These are phyloP conservation scores for Ganoderma multipileum DNA, from an alignment of 1,284 basidiomycete genomes.

Conservation along the genomic window DNA sequence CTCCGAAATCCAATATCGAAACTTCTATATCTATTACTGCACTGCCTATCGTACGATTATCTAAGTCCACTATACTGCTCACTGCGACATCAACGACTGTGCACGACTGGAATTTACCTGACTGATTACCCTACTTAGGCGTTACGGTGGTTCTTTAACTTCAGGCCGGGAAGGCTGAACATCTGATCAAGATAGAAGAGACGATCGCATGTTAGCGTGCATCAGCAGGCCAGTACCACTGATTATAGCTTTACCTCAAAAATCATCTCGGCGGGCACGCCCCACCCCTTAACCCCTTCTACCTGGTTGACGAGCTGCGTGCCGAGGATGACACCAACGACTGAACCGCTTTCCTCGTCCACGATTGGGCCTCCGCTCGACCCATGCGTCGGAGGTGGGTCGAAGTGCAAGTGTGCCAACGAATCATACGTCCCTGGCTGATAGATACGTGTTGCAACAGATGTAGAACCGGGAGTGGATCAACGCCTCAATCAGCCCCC, in stretches of 20 bases:
- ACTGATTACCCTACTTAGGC: too few relatives aligned
- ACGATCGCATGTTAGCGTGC: background rate
- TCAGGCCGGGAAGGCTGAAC: slow-evolving; percentile 52
- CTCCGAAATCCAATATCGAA: too few relatives aligned
- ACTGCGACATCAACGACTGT: too few relatives aligned
- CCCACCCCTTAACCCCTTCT: slow-evolving; percentile 69
- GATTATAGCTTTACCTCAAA: slow-evolving; percentile 56
- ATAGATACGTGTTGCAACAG: background rate
- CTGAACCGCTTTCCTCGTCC: slow-evolving; percentile 67
- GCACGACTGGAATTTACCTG: background rate
- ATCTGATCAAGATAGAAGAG: slow-evolving; percentile 43
- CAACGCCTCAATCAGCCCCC: background rate
- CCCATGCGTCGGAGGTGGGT: slow-evolving; percentile 66
- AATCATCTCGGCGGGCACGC: slow-evolving; percentile 72
- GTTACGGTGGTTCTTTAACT: slow-evolving; percentile 31
- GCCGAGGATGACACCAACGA: slow-evolving; percentile 74
- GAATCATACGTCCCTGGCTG: slow-evolving; percentile 77
- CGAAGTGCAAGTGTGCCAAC: slow-evolving; percentile 64
- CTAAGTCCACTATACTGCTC: too few relatives aligned
- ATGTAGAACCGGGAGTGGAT: background rate
- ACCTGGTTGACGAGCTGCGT: slow-evolving; percentile 64
- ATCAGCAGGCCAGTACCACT: background rate
- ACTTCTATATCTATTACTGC: too few relatives aligned
- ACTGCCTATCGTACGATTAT: background rate
- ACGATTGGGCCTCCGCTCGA: slow-evolving; percentile 79